phyloP scores from a whole-genome alignment of 1,284 basidiomycete genomes.

The Rhizoctonia solani region DNA sequence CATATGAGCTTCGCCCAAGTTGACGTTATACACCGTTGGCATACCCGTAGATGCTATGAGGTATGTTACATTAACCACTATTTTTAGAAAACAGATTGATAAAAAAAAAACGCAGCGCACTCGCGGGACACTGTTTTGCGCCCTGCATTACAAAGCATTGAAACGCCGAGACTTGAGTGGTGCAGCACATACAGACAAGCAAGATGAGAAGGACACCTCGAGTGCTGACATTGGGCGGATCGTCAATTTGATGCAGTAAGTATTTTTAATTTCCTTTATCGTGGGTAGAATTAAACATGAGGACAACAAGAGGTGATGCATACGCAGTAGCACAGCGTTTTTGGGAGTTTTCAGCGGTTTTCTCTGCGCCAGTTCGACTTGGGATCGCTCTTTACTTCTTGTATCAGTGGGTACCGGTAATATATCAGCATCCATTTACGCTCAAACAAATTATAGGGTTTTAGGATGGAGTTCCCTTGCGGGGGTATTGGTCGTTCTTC shows the following conservation, averaged over 20 bases:
- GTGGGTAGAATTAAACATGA: not conserved
- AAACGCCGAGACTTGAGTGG: constrained; percentile 59
- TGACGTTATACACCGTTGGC: constrained; percentile 68
- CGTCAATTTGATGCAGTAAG: constrained; percentile 56
- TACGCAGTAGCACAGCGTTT: constrained; percentile 73
- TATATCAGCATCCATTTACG: not conserved
- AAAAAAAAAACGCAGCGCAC: constrained; percentile 48
- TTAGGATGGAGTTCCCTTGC: constrained; percentile 82
- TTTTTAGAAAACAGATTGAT: not conserved
- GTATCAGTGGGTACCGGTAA: constrained; percentile 59
- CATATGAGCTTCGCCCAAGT: constrained; percentile 70
- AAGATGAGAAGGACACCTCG: constrained; percentile 42
- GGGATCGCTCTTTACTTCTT: constrained; percentile 73
- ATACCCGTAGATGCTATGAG: constrained; percentile 66
- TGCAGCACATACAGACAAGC: constrained; percentile 49
- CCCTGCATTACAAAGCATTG: constrained; percentile 69
- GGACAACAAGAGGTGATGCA: constrained; percentile 59
- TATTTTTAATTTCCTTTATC: not conserved
- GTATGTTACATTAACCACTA: not conserved
- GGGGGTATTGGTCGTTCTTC: constrained; percentile 70
- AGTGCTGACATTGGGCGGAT: constrained; percentile 43
- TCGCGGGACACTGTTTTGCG: constrained; percentile 69
- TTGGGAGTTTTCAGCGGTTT: constrained; percentile 70
- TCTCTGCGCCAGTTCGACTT: constrained; percentile 72
- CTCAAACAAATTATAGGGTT: constrained; percentile 52